Evolutionary conservation across 2,329 filamentous ascomycete genomes (phyloP), one percentile per base, ranked within the genome.

Genomic region (Colletotrichum sp.): DNA sequence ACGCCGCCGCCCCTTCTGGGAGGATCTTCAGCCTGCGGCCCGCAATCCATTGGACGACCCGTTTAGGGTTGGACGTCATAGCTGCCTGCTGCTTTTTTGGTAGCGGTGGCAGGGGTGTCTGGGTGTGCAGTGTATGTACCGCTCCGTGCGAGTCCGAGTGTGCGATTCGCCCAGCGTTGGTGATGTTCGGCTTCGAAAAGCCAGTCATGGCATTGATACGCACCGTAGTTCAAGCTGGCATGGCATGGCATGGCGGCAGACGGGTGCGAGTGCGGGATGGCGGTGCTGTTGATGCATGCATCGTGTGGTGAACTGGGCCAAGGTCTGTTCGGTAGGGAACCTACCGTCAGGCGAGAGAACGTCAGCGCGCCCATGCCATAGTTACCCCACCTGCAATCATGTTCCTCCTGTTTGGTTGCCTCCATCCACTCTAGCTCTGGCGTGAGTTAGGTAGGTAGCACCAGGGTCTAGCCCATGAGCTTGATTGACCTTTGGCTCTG

Each of bases 401-500:
- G 28, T 32, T 32, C 34, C 39, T 34, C 28, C 27, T 22, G 12
- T 64, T 36, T 3, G 56, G 67, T 52, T 52, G 55, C 55, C 66
- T 68, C 66, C 55, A 67, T 61, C 39, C 61, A 34, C 68, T 55
- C 28, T 52, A 52, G 43, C 43, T 52, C n/a, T 48, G 43, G 43
- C 43, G 43, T 52, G 22, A 22, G 22, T 22, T 22, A 52, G 43
- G 43, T 13, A 52, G 43, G 34, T 43, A 69, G 43, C 74, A 68
- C 64, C 48, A 69, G 70, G 74, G 74, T 76, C 74, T 69, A n/a
- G 65, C 36, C 48, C 55, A 18, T 28, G 55, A 58, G 30, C 39
- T 48, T 74, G 70, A 70, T 76, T 69, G 70, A 76, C 30, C 34
- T 67, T 67, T 58, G 62, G 48, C 64, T 75, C 70, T 22, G 70